Base-by-base conservation (phyloP, 495 filamentous ascomycete species). In the Aspergillus olivimuriae region DNA sequence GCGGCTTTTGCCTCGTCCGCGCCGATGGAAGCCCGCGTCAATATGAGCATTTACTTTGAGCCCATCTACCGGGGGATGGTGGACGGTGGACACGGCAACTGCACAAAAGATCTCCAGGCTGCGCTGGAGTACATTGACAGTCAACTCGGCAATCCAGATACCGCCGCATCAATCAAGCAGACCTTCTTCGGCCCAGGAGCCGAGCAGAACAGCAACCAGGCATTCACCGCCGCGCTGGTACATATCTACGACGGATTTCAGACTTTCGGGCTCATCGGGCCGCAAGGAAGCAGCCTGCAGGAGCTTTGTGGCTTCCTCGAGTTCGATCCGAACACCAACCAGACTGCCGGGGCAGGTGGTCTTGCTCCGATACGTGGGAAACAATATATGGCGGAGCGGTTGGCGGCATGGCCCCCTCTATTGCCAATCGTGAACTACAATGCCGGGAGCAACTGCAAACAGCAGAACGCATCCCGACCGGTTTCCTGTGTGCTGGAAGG, bases 31-130 rank as follows among this genome's bases (percentile, higher is more conserved):
- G 77, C 77, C 4, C 63, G 54, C 6, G 53, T 75, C 26, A 65
- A 81, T 44, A 80, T 81, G 77, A 73, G 69, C 36, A 51, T 66
- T 11, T 81, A 77, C 47, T 77, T 66, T 43, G 77, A 80, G 12
- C 75, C 76, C 39, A 60, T 80, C 1, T 70, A 75, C 44, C 67
- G 65, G 4, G 74, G 70, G n/a, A 70, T 81, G 60, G 61, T 68
- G 4, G 55, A 53, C 1, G 68, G 75, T 24, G 76, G 76, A 14
- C 63, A 59, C 37, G 56, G 48, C 4, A 79, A 79, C 53, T 82
- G 78, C 45, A 74, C 76, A 12, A 54, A 56, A 3, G 74, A 80
- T 35, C 66, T 80, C 38, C 62, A 73, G 5, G 69, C 73, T 5
- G 74, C 73, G 8, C 54, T 76, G 14, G 37, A 61, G 17, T 77